phyloP scores from a whole-genome alignment of 1,284 basidiomycete genomes.

The Cutaneotrichosporon dermatis region DNA sequence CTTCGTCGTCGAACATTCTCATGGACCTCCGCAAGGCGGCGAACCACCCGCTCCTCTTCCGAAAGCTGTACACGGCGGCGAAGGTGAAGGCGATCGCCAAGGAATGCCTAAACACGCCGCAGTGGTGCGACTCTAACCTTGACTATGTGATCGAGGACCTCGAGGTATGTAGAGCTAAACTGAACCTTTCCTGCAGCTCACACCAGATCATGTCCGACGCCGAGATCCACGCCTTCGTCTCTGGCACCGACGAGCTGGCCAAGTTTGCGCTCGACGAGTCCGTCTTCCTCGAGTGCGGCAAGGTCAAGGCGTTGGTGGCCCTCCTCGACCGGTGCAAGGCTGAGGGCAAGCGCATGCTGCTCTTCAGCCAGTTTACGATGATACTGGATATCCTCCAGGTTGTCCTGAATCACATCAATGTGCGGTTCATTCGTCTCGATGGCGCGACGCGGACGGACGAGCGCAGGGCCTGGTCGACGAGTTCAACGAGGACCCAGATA shows the following conservation, averaged over 20 bases:
- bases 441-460: constrained; percentile 92
- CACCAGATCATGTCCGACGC: constrained; percentile 83
- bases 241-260: constrained; percentile 72
- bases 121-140: constrained; percentile 70
- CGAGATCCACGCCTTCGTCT: constrained; percentile 72
- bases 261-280: constrained; percentile 70
- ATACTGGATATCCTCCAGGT: constrained; percentile 87
- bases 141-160: constrained; percentile 86
- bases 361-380: constrained; percentile 97
- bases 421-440: constrained; percentile 82
- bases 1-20: constrained; percentile 66
- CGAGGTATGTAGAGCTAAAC: constrained; percentile 47
- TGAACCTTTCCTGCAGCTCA: constrained; percentile 23
- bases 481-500: constrained; percentile 89
- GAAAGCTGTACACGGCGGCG: constrained; percentile 74
- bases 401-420: constrained; percentile 68
- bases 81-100: constrained; percentile 70
- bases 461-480: constrained; percentile 92
- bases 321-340: constrained; percentile 68
- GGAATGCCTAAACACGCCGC: constrained; percentile 81
- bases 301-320: constrained; percentile 69
- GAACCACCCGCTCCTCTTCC: constrained; percentile 92
- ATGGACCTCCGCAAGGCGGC: constrained; percentile 97
- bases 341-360: constrained; percentile 75
- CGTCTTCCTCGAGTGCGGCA: constrained; percentile 85